Percentiles rank a stretch among this genome's conserved stretches.
Conservation (phyloP, 441 rosid species). For the Erodium moschatum region DNA sequence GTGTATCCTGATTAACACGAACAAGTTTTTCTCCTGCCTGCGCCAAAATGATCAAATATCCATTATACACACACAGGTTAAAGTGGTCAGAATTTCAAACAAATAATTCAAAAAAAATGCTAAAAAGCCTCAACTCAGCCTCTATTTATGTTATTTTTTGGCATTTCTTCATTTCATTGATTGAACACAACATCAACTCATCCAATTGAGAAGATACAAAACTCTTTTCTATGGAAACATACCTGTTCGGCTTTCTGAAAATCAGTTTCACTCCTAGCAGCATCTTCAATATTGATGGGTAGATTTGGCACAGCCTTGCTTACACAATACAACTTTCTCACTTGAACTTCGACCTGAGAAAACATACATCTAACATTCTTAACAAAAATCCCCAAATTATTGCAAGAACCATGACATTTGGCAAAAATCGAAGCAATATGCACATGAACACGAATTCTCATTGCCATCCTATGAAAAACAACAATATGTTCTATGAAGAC, state of each 20-base stretch:
- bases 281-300: constrained; percentile 68
- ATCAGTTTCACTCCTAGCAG: constrained; percentile 67
- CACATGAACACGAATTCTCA: too few species aligned
- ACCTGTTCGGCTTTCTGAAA: constrained; percentile 60
- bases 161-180: too few species aligned
- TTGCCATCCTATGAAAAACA: too few species aligned
- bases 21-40: constrained; percentile 53
- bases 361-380: neutral
- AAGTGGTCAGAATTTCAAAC: too few species aligned
- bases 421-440: too few species aligned
- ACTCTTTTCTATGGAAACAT: neutral
- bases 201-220: neutral
- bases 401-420: neutral
- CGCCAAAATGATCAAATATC: neutral
- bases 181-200: too few species aligned
- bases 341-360: constrained; percentile 52
- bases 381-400: neutral
- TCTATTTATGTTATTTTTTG: too few species aligned
- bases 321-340: constrained; percentile 48
- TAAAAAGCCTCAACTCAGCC: too few species aligned
- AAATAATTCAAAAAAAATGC: too few species aligned
- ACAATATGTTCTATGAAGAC: too few species aligned
- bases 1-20: constrained; percentile 77
- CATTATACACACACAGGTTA: neutral
- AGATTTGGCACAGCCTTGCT: constrained; percentile 45